Conservation (phyloP, 768 basidiomycete species). For the Tricholoma terreum region DNA sequence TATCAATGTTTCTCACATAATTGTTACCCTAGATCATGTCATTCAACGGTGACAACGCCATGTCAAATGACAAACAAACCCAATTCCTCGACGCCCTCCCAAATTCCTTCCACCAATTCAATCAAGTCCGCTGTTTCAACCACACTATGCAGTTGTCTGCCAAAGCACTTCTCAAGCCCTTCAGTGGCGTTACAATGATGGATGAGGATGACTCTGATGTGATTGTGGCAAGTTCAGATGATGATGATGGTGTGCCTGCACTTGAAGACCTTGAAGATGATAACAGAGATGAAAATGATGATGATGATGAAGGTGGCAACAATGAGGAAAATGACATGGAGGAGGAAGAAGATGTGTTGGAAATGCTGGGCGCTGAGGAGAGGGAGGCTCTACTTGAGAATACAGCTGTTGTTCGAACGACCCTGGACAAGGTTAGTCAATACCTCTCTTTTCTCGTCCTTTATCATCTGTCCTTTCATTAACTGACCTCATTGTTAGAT, state of each 20-base stretch:
- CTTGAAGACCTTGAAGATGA: neutral
- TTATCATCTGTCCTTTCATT: no score
- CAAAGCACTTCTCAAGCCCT: slow-evolving; percentile 6
- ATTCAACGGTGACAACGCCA: no score
- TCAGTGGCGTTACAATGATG: neutral
- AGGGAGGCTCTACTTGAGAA: neutral
- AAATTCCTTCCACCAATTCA: no score
- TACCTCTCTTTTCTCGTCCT: neutral
- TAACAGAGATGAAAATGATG: neutral
- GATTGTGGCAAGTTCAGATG: neutral
- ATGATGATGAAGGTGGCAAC: neutral
- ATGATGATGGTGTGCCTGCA: neutral
- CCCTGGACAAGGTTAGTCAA: neutral
- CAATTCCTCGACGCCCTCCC: no score
- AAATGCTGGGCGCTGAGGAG: neutral
- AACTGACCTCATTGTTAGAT: no score
- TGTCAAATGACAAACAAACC: no score
- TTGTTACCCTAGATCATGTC: no score
- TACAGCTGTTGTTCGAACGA: slow-evolving; percentile 1
- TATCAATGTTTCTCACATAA: no score
- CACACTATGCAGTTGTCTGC: slow-evolving; percentile 9
- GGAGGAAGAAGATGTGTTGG: neutral
- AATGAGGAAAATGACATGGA: neutral
- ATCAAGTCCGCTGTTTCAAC: slow-evolving; percentile 8
- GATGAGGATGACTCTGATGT: neutral